phyloP scores from a whole-genome alignment of 208 protist species.

The Histomonas meleagridis region DNA sequence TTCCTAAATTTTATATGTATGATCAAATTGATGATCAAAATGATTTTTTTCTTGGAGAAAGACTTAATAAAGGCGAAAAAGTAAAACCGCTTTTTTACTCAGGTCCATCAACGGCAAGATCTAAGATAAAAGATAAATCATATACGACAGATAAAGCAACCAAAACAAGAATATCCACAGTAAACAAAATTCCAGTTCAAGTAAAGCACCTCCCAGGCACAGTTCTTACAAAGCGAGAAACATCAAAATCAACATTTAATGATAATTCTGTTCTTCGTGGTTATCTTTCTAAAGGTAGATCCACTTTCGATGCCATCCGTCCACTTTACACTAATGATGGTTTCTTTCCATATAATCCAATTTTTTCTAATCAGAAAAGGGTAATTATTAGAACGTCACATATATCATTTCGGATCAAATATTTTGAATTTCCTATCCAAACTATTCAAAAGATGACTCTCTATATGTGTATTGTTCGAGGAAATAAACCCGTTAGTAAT shows the following conservation, averaged over 20 bases:
- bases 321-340: not conserved
- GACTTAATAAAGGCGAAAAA: not conserved
- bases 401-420: not conserved
- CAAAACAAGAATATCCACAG: not conserved
- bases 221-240: not conserved
- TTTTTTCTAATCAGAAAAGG: not conserved
- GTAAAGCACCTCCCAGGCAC: not conserved
- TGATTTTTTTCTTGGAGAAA: slow-evolving; percentile 3
- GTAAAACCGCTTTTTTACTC: not conserved
- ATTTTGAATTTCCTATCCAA: not conserved
- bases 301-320: not conserved
- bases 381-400: not conserved
- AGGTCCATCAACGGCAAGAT: not conserved
- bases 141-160: not conserved
- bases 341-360: not conserved
- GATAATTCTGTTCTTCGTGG: not conserved
- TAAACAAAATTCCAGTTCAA: not conserved
- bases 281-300: not conserved
- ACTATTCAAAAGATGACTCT: not conserved
- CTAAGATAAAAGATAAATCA: not conserved
- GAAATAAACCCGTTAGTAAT: not conserved
- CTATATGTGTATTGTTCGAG: not conserved
- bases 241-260: not conserved
- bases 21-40: not conserved
- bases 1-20: not conserved